phyloP scores from a whole-genome alignment of 257 asterid genomes.

The Verbena officinalis region DNA sequence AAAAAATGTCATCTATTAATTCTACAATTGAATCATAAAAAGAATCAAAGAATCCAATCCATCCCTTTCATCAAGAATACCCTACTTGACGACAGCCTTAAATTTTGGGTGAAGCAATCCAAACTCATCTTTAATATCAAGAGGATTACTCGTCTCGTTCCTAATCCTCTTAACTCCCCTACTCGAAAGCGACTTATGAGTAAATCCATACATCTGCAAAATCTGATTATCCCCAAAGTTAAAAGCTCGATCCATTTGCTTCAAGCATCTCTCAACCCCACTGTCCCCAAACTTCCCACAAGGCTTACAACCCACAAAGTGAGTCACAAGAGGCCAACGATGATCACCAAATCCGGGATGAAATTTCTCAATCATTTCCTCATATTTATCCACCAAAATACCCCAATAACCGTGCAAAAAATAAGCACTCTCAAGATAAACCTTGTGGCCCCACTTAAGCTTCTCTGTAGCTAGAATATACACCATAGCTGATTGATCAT shows the following conservation, averaged over 20 bases:
- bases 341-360: constrained; percentile 94
- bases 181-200: constrained; percentile 65
- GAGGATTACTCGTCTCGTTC: constrained; percentile 77
- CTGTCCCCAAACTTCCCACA: constrained; percentile 92
- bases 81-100: constrained; percentile 53
- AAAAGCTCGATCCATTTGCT: constrained; percentile 91
- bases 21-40: constrained; percentile 25
- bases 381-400: constrained; percentile 78
- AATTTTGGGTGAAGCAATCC: constrained; percentile 83
- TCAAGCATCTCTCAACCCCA: constrained; percentile 89
- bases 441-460: constrained; percentile 83
- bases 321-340: constrained; percentile 97
- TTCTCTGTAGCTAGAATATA: constrained; percentile 74
- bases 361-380: constrained; percentile 90
- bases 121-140: constrained; percentile 57
- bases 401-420: constrained; percentile 96
- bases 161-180: constrained; percentile 66
- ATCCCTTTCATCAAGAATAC: constrained; percentile 4
- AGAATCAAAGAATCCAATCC: constrained; percentile 5
- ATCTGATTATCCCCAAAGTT: constrained; percentile 86
- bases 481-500: constrained; percentile 97
- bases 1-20: constrained; percentile 35
- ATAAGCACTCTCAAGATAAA: constrained; percentile 71
- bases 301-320: constrained; percentile 98
- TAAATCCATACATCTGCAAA: constrained; percentile 81